These are phyloP conservation scores for Capsicum pubescens DNA, from an alignment of 257 asterid genomes.

Conservation along the genomic window DNA sequence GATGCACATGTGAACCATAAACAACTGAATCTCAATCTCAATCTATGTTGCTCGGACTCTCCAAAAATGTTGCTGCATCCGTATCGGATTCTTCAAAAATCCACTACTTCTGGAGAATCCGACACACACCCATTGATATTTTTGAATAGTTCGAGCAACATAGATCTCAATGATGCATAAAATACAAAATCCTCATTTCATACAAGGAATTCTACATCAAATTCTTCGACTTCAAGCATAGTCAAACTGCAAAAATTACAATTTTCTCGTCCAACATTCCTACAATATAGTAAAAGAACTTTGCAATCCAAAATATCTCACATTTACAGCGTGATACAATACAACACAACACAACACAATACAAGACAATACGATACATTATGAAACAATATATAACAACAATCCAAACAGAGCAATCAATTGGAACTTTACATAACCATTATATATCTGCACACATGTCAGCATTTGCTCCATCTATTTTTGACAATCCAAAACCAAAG, in stretches of 20 bases:
- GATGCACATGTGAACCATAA: neutral
- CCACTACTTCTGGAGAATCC: too few relatives aligned
- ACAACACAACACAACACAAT: too few relatives aligned
- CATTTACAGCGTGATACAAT: neutral
- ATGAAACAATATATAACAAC: too few relatives aligned
- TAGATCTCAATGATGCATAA: neutral
- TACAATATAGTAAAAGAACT: neutral
- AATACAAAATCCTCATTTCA: neutral
- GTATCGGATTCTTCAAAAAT: too few relatives aligned
- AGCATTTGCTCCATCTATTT: too few relatives aligned
- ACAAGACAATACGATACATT: too few relatives aligned
- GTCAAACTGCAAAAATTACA: neutral
- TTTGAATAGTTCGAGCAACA: too few relatives aligned
- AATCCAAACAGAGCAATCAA: neutral
- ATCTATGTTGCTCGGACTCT: neutral
- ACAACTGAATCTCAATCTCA: slow-evolving; percentile 15
- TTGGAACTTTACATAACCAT: neutral
- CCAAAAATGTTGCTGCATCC: too few relatives aligned
- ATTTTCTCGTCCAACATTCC: slow-evolving; percentile 10
- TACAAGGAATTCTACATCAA: neutral
- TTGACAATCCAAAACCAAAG: too few relatives aligned
- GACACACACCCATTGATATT: too few relatives aligned
- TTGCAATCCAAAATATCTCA: neutral
- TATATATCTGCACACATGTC: neutral
- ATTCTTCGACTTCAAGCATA: neutral